Conservation (phyloP, 441 rosid species). For the Adansonia gregorii region DNA sequence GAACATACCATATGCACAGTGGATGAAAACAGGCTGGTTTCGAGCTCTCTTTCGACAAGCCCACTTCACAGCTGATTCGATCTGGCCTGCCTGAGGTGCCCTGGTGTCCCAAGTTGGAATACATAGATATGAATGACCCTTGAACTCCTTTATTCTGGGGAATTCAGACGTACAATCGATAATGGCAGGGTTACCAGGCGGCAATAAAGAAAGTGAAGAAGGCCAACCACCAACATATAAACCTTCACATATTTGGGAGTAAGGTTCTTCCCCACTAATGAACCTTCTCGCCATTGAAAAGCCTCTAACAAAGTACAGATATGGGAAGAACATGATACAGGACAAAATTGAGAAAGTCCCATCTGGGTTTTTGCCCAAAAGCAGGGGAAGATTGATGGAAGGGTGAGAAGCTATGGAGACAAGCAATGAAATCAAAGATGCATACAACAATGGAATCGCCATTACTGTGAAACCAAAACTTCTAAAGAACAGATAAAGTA, state of each 20-base stretch:
- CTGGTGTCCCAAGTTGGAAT: slow-evolving; percentile 79
- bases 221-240: slow-evolving; percentile 84
- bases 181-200: slow-evolving; percentile 74
- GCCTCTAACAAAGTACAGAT: slow-evolving; percentile 49
- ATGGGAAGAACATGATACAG: slow-evolving; percentile 55
- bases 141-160: slow-evolving; percentile 52
- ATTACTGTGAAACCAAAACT: slow-evolving; percentile 38
- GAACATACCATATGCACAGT: slow-evolving; percentile 71
- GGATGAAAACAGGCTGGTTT: slow-evolving; percentile 59
- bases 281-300: slow-evolving; percentile 50
- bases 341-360: slow-evolving; percentile 71
- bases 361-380: slow-evolving; percentile 65
- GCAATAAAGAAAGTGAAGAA: slow-evolving; percentile 44
- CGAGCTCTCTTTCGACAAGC: slow-evolving; percentile 65
- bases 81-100: slow-evolving; percentile 64
- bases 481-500: slow-evolving; percentile 37
- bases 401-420: slow-evolving; percentile 65
- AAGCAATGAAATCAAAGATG: slow-evolving; percentile 51
- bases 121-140: slow-evolving; percentile 56
- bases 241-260: slow-evolving; percentile 53
- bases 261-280: slow-evolving; percentile 58
- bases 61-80: slow-evolving; percentile 81
- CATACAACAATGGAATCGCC: slow-evolving; percentile 55
- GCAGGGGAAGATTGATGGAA: slow-evolving; percentile 58
- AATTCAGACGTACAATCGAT: slow-evolving; percentile 76